These are phyloP conservation scores for Pestalotiopsis sp. DNA, from an alignment of 2,329 filamentous ascomycete genomes.

Conservation along the genomic window DNA sequence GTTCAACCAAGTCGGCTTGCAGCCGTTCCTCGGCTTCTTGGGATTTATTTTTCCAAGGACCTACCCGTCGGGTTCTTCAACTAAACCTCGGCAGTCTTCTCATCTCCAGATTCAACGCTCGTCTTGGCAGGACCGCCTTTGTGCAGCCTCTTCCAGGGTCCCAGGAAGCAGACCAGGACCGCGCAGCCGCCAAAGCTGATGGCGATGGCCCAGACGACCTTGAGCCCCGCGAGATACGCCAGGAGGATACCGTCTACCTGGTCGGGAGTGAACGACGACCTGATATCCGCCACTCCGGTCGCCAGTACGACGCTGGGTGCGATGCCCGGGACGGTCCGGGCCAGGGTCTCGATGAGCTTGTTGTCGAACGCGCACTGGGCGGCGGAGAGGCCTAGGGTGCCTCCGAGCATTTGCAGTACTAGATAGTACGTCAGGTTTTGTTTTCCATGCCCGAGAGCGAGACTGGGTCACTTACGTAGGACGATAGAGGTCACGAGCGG, in stretches of 20 bases:
- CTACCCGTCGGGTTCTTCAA: no score
- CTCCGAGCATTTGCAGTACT: constrained; percentile 42
- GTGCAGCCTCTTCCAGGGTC: constrained; percentile 28
- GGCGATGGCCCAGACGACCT: constrained; percentile 58
- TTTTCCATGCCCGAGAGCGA: neutral
- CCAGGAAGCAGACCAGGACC: constrained; percentile 28
- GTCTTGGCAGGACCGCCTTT: neutral
- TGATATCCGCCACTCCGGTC: constrained; percentile 54
- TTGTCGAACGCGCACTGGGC: constrained; percentile 41
- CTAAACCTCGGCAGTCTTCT: neutral
- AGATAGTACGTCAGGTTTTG: neutral
- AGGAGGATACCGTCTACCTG: constrained; percentile 52
- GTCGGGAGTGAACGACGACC: constrained; percentile 45
- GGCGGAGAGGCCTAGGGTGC: constrained; percentile 41
- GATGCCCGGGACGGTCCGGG: constrained; percentile 31
- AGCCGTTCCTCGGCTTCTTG: no score
- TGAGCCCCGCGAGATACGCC: constrained; percentile 64
- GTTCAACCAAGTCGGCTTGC: no score
- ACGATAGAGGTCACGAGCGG: constrained; percentile 26
- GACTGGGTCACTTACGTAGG: constrained; percentile 10
- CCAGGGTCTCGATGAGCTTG: constrained; percentile 21
- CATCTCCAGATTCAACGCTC: neutral
- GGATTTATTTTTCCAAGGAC: no score
- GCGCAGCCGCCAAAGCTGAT: constrained; percentile 41
- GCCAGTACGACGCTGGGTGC: constrained; percentile 33